phyloP scores from a whole-genome alignment of 495 filamentous ascomycete genomes.

The Aspergillus biplanus region DNA sequence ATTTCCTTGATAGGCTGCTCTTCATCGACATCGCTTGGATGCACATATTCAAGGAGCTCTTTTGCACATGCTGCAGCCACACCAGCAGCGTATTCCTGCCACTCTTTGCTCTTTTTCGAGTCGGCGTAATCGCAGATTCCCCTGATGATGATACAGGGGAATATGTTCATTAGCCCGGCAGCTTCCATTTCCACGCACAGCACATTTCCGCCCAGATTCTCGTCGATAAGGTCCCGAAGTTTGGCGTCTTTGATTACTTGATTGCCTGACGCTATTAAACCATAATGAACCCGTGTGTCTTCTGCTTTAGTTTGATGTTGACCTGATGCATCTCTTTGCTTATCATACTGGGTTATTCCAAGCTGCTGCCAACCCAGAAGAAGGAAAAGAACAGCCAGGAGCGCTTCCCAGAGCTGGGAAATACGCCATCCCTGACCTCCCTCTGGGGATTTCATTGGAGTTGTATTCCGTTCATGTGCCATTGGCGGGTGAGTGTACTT shows the following conservation, averaged over 20 bases:
- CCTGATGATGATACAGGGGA: constrained; percentile 37
- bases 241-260: neutral
- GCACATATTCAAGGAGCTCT: neutral
- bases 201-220: neutral
- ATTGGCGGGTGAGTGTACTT: neutral
- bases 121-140: constrained; percentile 46
- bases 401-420: neutral
- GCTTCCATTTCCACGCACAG: neutral
- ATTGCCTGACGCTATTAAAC: neutral
- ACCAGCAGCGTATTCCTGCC: constrained; percentile 40
- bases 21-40: neutral
- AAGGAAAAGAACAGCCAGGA: neutral
- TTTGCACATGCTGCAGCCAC: constrained; percentile 6
- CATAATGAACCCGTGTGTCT: neutral
- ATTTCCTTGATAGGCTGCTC: neutral
- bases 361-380: neutral
- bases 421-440: neutral
- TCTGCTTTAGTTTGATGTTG: neutral
- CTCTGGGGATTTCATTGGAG: neutral
- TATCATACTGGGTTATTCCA: neutral
- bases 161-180: neutral
- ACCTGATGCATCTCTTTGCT: neutral
- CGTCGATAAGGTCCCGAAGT: neutral
- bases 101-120: constrained; percentile 42
- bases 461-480: neutral